These are phyloP conservation scores for Fomitopsis betulina DNA, from an alignment of 1,284 basidiomycete species.

Conservation along the genomic window DNA sequence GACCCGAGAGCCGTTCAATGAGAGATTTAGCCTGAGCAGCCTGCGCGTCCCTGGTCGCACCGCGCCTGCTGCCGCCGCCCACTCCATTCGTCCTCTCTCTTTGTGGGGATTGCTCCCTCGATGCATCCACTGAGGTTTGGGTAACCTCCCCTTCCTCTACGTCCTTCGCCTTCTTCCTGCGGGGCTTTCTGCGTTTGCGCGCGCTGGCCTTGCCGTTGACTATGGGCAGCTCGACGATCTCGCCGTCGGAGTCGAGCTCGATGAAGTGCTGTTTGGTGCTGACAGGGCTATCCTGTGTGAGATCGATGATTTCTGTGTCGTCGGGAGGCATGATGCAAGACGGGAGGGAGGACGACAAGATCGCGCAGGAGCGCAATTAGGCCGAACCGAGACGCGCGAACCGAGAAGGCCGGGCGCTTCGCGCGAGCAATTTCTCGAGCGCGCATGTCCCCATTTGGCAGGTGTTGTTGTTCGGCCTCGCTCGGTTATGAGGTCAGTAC, in stretches of 20 bases:
- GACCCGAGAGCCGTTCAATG: slow-evolving; percentile 3
- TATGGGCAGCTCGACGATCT: slow-evolving; percentile 5
- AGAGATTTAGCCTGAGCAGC: background rate
- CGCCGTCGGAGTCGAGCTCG: slow-evolving; percentile 23
- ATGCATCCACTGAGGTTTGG: slow-evolving; percentile 11
- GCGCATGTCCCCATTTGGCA: background rate
- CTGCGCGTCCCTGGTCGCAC: background rate
- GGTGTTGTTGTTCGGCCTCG: background rate
- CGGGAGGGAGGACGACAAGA: background rate
- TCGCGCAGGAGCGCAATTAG: background rate
- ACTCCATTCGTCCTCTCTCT: background rate
- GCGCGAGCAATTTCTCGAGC: background rate
- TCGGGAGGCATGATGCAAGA: background rate
- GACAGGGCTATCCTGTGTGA: slow-evolving; percentile 23
- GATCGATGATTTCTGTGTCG: slow-evolving; percentile 30
- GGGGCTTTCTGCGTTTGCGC: slow-evolving; percentile 18
- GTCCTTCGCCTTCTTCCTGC: slow-evolving; percentile 12
- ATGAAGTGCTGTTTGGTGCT: slow-evolving; percentile 15
- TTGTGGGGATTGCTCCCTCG: slow-evolving; percentile 11
- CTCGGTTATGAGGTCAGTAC: no score
- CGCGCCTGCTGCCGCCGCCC: background rate
- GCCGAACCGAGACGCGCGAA: background rate
- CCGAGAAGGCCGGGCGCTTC: background rate
- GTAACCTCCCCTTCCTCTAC: slow-evolving; percentile 14
- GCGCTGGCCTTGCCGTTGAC: slow-evolving; percentile 4